phyloP scores from a whole-genome alignment of 2,329 filamentous ascomycete genomes.

The Aphanocladium album region DNA sequence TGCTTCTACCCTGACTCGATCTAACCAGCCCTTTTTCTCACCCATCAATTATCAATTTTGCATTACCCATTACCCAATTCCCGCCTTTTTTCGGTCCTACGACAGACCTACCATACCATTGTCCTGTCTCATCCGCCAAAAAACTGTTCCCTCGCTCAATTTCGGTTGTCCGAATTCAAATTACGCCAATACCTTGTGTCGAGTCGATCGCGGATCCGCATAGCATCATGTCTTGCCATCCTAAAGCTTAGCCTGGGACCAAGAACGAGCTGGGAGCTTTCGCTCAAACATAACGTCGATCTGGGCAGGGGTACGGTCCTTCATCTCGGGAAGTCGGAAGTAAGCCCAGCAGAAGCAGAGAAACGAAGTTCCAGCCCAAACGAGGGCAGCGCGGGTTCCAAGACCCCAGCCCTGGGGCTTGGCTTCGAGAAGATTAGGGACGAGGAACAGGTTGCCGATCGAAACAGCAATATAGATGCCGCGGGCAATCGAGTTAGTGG shows the following conservation, averaged over 20 bases:
- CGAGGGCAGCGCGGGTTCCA: constrained; percentile 16
- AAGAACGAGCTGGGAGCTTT: constrained; percentile 19
- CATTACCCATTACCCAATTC: neutral
- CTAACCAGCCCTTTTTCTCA: neutral
- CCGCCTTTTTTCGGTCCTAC: neutral
- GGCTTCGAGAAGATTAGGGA: constrained; percentile 19
- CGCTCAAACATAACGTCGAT: constrained; percentile 21
- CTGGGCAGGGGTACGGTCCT: constrained; percentile 18
- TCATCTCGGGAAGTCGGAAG: constrained; percentile 21
- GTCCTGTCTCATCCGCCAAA: neutral
- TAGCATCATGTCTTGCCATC: neutral
- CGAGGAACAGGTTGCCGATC: constrained; percentile 19
- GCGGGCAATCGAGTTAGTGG: constrained; percentile 19
- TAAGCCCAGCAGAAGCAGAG: constrained; percentile 19
- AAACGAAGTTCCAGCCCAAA: constrained; percentile 17
- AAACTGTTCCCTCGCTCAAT: neutral
- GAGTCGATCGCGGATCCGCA: neutral
- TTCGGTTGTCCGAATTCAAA: neutral
- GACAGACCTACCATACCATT: neutral
- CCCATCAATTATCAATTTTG: neutral
- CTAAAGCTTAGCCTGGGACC: constrained; percentile 11
- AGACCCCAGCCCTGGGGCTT: constrained; percentile 18
- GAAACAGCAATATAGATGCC: constrained; percentile 15
- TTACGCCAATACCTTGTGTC: too few species aligned
- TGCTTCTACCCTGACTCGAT: neutral